phyloP scores from a whole-genome alignment of 352 stramenopile species.

The Pythium aphanidermatum region DNA sequence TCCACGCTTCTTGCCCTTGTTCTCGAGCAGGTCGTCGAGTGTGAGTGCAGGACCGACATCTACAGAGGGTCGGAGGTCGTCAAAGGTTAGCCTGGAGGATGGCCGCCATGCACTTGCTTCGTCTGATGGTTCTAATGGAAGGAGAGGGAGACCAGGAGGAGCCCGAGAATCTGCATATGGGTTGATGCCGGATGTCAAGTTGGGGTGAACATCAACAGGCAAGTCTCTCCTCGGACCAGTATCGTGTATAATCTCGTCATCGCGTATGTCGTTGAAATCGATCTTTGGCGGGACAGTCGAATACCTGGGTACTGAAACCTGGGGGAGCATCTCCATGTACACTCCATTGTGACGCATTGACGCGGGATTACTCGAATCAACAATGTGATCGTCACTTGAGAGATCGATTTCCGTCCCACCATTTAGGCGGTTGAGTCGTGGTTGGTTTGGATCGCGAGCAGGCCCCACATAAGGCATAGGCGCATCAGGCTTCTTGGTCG shows the following conservation, averaged over 20 bases:
- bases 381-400: conserved; percentile 15
- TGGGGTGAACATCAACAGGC: too few relatives aligned
- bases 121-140: background rate
- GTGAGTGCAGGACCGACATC: conserved; percentile 12
- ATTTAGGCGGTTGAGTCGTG: background rate
- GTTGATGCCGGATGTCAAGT: conserved; percentile 5
- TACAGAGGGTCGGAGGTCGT: conserved; percentile 15
- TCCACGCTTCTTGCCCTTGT: conserved; percentile 6
- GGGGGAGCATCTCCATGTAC: conserved; percentile 22
- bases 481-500: conserved; percentile 8
- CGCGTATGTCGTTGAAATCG: conserved; percentile 21
- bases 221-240: too few relatives aligned
- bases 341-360: conserved; percentile 21
- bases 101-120: conserved; percentile 21
- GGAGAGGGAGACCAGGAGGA: too few relatives aligned
- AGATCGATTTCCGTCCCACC: background rate
- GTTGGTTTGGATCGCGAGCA: too few relatives aligned
- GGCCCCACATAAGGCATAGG: conserved; percentile 10
- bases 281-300: conserved; percentile 1
- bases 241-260: conserved; percentile 16
- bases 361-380: conserved; percentile 16
- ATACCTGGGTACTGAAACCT: background rate
- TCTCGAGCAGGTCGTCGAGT: conserved; percentile 20
- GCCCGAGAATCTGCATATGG: conserved; percentile 1
- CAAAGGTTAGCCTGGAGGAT: conserved; percentile 20